Conservation (phyloP, 2,329 filamentous ascomycete genomes). For the Kalmusia sp. region DNA sequence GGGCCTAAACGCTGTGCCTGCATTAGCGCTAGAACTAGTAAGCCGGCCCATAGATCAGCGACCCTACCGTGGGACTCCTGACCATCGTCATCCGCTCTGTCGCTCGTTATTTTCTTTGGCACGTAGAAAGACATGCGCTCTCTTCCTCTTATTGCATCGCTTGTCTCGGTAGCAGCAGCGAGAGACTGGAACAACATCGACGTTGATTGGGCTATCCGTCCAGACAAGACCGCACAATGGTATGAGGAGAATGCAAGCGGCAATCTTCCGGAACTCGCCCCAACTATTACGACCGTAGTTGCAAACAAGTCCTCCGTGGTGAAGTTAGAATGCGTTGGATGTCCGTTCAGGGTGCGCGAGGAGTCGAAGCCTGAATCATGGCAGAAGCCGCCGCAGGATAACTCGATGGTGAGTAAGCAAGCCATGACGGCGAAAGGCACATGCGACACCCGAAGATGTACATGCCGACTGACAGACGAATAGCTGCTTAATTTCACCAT, state of each 20-base stretch:
- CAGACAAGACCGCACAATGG: slow-evolving; percentile 24
- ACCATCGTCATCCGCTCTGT: slow-evolving; percentile 6
- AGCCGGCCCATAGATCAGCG: background rate
- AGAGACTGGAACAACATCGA: slow-evolving; percentile 5
- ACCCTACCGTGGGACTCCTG: background rate
- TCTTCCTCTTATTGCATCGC: slow-evolving; percentile 14
- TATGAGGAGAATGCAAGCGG: slow-evolving; percentile 13
- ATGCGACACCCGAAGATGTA: background rate
- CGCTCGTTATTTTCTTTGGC: slow-evolving; percentile 11
- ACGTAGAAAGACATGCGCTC: slow-evolving; percentile 22
- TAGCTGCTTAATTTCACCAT: slow-evolving; percentile 36
- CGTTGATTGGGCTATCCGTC: slow-evolving; percentile 16
- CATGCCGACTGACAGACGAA: slow-evolving; percentile 1
- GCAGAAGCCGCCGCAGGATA: slow-evolving; percentile 27
- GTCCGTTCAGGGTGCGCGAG: slow-evolving; percentile 28
- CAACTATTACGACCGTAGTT: slow-evolving; percentile 25
- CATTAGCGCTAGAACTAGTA: slow-evolving; percentile 1
- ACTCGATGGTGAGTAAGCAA: slow-evolving; percentile 28
- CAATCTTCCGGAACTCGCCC: slow-evolving; percentile 16
- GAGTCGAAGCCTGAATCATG: slow-evolving; percentile 17
- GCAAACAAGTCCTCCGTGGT: slow-evolving; percentile 33
- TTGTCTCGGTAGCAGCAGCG: slow-evolving; percentile 13
- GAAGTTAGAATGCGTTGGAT: slow-evolving; percentile 37
- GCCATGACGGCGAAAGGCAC: background rate
- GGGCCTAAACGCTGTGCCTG: slow-evolving; percentile 7